Conservation (phyloP, 257 asterid species). For the Datura wrightii region DNA sequence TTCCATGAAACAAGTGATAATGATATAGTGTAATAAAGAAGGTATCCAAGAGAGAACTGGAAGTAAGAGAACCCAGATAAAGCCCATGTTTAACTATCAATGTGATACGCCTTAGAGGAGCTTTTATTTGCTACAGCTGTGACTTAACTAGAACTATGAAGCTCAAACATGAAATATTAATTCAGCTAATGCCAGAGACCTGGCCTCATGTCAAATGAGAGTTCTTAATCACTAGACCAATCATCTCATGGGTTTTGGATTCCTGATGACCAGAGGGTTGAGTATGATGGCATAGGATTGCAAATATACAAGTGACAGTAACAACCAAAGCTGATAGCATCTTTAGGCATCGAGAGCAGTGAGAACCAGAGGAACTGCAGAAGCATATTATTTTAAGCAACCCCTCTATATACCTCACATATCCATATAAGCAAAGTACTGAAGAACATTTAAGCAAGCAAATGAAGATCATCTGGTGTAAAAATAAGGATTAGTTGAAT, state of each 20-base stretch:
- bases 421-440: not conserved
- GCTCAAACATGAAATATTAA: not conserved
- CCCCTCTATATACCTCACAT: no score
- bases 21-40: not conserved
- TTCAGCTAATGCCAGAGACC: not conserved
- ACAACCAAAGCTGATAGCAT: no score
- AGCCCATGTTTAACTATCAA: not conserved
- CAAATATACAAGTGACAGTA: no score
- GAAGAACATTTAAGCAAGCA: not conserved
- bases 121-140: not conserved
- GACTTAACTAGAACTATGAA: not conserved
- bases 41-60: not conserved
- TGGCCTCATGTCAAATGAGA: not conserved
- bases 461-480: constrained; percentile 12
- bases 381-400: no score
- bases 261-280: no score
- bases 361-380: no score
- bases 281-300: no score
- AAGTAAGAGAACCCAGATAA: not conserved
- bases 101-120: not conserved
- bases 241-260: not conserved
- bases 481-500: not conserved
- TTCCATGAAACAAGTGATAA: not conserved
- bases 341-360: no score
- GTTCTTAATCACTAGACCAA: not conserved